phyloP scores from a whole-genome alignment of 2,329 filamentous ascomycete species.

The Trichophyton simii region DNA sequence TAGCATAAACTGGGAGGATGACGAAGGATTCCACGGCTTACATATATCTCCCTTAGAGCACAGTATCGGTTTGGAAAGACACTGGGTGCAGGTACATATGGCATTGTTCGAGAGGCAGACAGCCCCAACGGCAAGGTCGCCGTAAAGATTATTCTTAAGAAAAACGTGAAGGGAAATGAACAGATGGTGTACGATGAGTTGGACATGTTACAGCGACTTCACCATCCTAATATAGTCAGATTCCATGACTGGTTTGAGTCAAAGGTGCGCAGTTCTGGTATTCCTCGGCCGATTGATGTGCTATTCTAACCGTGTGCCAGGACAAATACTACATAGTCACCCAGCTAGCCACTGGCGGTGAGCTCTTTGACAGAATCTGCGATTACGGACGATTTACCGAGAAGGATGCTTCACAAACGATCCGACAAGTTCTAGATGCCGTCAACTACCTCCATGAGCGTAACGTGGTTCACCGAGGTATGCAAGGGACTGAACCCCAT shows the following conservation, averaged over 20 bases:
- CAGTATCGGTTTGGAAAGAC: conserved; percentile 89
- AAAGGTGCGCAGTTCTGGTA: conserved; percentile 44
- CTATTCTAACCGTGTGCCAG: conserved; percentile 34
- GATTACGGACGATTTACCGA: conserved; percentile 97
- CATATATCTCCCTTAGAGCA: conserved; percentile 40
- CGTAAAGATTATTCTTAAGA: conserved; percentile 98
- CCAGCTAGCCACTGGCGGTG: conserved; percentile 85
- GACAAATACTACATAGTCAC: conserved; percentile 99
- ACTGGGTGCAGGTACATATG: conserved; percentile 92
- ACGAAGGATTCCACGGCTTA: background rate
- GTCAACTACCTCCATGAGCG: conserved; percentile 90
- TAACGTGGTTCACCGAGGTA: conserved; percentile 91
- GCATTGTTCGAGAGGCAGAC: conserved; percentile 92
- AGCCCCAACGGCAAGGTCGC: conserved; percentile 75
- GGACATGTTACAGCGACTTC: conserved; percentile 77
- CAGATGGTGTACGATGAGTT: conserved; percentile 98
- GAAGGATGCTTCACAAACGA: conserved; percentile 92
- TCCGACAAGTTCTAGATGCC: conserved; percentile 82
- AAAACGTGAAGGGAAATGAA: conserved; percentile 97
- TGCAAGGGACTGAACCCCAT: background rate
- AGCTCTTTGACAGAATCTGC: conserved; percentile 95
- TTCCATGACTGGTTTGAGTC: conserved; percentile 99
- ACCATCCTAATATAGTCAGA: conserved; percentile 90
- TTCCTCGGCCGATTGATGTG: background rate
- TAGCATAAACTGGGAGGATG: background rate